Evolutionary conservation across 768 basidiomycete genomes (phyloP), one percentile per base, ranked within the genome.

Genomic region (Russula brevipes): DNA sequence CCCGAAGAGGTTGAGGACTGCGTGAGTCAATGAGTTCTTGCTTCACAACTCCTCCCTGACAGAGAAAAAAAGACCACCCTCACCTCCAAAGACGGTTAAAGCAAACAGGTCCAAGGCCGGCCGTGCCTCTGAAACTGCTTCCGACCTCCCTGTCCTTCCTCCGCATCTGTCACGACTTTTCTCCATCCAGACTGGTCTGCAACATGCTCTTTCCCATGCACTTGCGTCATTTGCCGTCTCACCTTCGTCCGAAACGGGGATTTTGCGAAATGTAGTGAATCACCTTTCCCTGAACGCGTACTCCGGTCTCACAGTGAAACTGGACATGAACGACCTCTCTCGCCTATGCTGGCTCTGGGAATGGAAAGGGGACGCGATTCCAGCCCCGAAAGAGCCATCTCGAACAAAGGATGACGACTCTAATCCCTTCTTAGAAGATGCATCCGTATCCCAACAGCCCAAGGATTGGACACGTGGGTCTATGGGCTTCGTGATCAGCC

Each of bases 341-440:
- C 80, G 87, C 62, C 80, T 94, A 19, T 92, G 91, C 74, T 93
- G 91, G 91, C 63, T 93, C 16, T 92, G 91, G 89, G 91, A 93
- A 72, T 94, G 91, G 91, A 85, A 91, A 69, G 80, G 81, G 6
- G 73, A 80, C 49, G 64, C 77, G 5, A 57, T 82, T 3, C 76
- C 80, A 3, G 14, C 64, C 6, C 41, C 69, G 33, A 58, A 58
- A 50, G 51, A 44, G 30, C 44, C 59, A 4, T 41, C 60, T 54
- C 47, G n/a, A 30, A 42, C 31, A 36, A 41, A 46, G 19, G 64
- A 66, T 10, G 71, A 74, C 12, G 71, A 73, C 17, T 55, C 63
- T 7, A 73, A 73, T 59, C 72, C 72, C 44, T 70, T 71, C 57
- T 55, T 69, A 38, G 61, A 71, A 45, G 35, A 66, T 9, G 24